A percentile compares a stretch with the other conserved stretches of the same genome.
Evolutionary conservation across 1,284 basidiomycete species (phyloP).

Genomic region (Wallemia ichthyophaga): DNA sequence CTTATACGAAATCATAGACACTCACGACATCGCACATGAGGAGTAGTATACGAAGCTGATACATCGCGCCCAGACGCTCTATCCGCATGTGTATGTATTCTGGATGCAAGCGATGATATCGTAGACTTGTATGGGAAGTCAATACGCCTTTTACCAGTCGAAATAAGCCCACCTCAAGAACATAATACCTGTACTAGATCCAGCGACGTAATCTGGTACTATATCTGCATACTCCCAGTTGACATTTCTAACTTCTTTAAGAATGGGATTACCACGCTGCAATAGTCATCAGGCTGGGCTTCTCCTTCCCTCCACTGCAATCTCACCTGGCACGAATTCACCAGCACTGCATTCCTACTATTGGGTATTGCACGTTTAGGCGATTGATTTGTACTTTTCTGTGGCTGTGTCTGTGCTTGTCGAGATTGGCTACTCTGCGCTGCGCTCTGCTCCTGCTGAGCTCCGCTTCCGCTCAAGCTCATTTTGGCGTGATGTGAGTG

Average conservation of each 20-base stretch:
- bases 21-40: constrained; percentile 73
- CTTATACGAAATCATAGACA: constrained; percentile 3
- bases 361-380: background rate
- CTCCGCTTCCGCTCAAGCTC: too few relatives aligned
- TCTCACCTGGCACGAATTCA: constrained; percentile 31
- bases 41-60: constrained; percentile 59
- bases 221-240: constrained; percentile 89
- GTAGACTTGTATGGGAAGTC: constrained; percentile 26
- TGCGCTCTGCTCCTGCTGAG: too few relatives aligned
- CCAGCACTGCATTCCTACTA: constrained; percentile 27
- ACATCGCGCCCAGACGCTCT: constrained; percentile 48
- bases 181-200: constrained; percentile 68
- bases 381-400: background rate
- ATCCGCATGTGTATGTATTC: constrained; percentile 86
- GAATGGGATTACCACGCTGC: constrained; percentile 60
- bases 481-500: too few relatives aligned
- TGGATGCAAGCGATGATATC: constrained; percentile 85
- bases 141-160: constrained; percentile 6
- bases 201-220: constrained; percentile 77
- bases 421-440: too few relatives aligned
- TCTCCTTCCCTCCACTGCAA: constrained; percentile 4
- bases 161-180: constrained; percentile 78
- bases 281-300: constrained; percentile 3
- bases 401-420: background rate
- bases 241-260: constrained; percentile 56